Evolutionary conservation across 352 stramenopile species (phyloP), one percentile per base, ranked within the genome.

Genomic region (Phytopythium kandeliae): DNA sequence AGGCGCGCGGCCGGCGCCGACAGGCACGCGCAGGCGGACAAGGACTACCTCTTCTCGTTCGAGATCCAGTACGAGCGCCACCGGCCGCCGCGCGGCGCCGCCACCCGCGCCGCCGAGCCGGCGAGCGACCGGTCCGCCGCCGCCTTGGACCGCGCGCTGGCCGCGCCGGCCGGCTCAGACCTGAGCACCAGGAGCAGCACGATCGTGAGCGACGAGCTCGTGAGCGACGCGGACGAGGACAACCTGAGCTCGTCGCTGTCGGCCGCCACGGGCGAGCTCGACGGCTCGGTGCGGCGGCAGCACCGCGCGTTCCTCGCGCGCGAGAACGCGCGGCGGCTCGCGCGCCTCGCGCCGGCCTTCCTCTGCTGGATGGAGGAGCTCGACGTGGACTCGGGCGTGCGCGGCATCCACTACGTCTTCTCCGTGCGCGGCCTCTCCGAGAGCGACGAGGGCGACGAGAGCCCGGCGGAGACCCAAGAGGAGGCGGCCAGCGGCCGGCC

Each of bases 31-130:
- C 78, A 92, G 31, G 25, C 16, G 0, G 55, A 80, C 21, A 94
- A 94, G 48, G 54, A 77, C 38, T 94, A 94, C 55, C 40, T 94
- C 22, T 94, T 92, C 50, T 85, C 75, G 31, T 94, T 94, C 48
- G 75, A 91, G 50, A 70, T 94, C 15, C 50, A 75, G 22, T 85
- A 77, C 34, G 63, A 85, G 31, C 58, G 65, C 25, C 51, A 54
- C 37, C 37, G 49, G 7, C 19, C 24, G 21, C 13, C 5, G 1
- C 3, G 28, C 22, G 16, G 21, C 40, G n/a, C n/a, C n/a, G n/a
- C n/a, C n/a, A n/a, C n/a, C n/a, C n/a, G n/a, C n/a, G n/a, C n/a
- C n/a, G n/a, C n/a, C n/a, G n/a, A 30, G 40, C 24, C 13, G 40
- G 31, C 22, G 15, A 2, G 11, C n/a, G n/a, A n/a, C n/a, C n/a